Percentiles rank a stretch among this genome's conserved stretches.
Conservation (phyloP, 106 monocot species). For the Phalaenopsis aphrodite region DNA sequence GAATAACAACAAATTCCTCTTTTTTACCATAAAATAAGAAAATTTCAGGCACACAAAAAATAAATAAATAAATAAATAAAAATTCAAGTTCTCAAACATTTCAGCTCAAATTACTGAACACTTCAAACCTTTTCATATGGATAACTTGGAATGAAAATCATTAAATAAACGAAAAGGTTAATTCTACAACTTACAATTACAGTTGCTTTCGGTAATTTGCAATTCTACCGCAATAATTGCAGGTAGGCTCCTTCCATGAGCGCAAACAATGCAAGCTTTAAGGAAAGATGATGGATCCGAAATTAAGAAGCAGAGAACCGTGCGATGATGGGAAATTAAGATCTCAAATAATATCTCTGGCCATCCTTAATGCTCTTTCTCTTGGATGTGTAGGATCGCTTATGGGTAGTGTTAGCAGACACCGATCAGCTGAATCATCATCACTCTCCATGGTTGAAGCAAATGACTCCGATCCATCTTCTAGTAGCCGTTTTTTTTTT, state of each 20-base stretch:
- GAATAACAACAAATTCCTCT: too few species aligned
- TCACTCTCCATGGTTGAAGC: not conserved
- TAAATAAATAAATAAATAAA: too few species aligned
- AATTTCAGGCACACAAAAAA: too few species aligned
- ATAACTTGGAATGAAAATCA: not conserved
- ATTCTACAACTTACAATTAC: conserved; percentile 1
- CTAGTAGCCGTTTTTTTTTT: not conserved
- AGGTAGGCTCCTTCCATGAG: not conserved
- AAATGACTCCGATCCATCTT: not conserved
- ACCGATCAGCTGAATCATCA: not conserved
- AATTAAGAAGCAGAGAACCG: not conserved
- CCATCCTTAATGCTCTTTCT: not conserved
- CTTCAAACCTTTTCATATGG: not conserved
- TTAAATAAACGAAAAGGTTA: not conserved
- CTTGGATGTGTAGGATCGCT: not conserved
- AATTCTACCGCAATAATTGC: not conserved
- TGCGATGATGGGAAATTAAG: not conserved
- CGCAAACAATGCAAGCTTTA: not conserved
- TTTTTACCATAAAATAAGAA: too few species aligned
- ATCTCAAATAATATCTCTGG: not conserved
- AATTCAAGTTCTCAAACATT: too few species aligned
- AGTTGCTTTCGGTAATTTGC: not conserved
- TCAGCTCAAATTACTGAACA: too few species aligned
- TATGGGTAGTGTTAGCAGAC: not conserved
- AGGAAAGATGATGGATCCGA: not conserved